phyloP scores from a whole-genome alignment of 371 early-diverging fungal genomes.

The Encephalitozoon cuniculi region DNA sequence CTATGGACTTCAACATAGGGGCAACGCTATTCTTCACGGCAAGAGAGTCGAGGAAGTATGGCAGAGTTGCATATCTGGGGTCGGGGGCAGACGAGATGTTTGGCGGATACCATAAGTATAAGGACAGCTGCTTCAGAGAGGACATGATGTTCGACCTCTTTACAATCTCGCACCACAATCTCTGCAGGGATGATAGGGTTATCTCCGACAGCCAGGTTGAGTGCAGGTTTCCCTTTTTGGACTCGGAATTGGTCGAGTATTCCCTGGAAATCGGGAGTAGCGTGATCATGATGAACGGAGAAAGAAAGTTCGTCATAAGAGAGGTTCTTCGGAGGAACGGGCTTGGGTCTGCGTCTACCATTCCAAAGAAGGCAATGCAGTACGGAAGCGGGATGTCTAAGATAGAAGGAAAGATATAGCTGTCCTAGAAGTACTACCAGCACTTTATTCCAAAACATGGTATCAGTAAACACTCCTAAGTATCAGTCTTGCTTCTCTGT shows the following conservation, averaged over 20 bases:
- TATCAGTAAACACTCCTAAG: not conserved
- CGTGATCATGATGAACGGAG: not conserved
- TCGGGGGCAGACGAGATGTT: slow-evolving; percentile 57
- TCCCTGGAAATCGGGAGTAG: not conserved
- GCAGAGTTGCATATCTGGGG: slow-evolving; percentile 31
- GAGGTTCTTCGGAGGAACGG: slow-evolving; percentile 29
- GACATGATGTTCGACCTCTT: slow-evolving; percentile 42
- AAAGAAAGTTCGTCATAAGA: slow-evolving; percentile 43
- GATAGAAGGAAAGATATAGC: not conserved
- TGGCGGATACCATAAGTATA: slow-evolving; percentile 52
- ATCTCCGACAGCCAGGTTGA: slow-evolving; percentile 38
- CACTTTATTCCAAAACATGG: not conserved
- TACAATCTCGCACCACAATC: slow-evolving; percentile 39
- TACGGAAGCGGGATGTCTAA: slow-evolving; percentile 44
- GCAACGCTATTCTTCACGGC: slow-evolving; percentile 31
- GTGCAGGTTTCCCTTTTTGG: slow-evolving; percentile 45
- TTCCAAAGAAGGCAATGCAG: slow-evolving; percentile 54
- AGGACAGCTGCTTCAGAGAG: not conserved
- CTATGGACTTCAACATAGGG: slow-evolving; percentile 53
- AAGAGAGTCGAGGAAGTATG: slow-evolving; percentile 18
- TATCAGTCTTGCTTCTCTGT: not conserved
- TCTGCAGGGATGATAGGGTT: slow-evolving; percentile 49
- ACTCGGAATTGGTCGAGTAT: slow-evolving; percentile 21
- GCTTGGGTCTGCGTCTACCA: not conserved
- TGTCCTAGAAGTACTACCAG: not conserved